phyloP scores from a whole-genome alignment of 1,284 basidiomycete species.

The Ceratobasidium sp. region DNA sequence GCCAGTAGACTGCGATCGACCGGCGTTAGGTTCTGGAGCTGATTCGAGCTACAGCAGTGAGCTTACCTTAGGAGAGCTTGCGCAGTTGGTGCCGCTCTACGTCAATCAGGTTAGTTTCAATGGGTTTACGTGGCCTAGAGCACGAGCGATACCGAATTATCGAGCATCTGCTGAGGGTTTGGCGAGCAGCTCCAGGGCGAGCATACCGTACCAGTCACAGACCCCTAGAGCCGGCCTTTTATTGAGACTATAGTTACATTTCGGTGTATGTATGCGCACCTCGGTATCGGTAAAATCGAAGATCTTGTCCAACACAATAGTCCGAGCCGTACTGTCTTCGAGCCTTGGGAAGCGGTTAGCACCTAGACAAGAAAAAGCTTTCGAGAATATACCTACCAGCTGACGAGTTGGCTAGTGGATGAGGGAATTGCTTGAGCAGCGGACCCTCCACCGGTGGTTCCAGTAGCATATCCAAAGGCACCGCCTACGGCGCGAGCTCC shows the following conservation, averaged over 20 bases:
- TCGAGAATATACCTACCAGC: conserved; percentile 49
- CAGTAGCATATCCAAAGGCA: conserved; percentile 53
- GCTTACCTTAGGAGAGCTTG: conserved; percentile 44
- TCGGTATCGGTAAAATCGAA: conserved; percentile 56
- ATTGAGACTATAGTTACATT: neutral
- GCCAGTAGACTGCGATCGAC: conserved; percentile 28
- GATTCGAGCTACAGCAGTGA: neutral
- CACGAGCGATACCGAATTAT: too few species aligned
- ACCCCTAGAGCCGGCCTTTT: conserved; percentile 46
- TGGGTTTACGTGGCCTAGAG: conserved; percentile 10
- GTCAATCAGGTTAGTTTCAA: neutral
- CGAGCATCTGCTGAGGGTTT: conserved; percentile 57
- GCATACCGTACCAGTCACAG: conserved; percentile 51
- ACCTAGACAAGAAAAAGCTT: neutral
- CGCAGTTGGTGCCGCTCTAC: conserved; percentile 55
- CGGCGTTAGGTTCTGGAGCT: too few species aligned
- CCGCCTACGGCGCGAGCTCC: conserved; percentile 51
- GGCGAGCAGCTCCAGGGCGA: conserved; percentile 56
- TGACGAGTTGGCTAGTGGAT: conserved; percentile 55
- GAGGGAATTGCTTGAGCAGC: conserved; percentile 56
- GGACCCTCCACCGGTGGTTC: conserved; percentile 58
- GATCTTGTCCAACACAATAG: conserved; percentile 57
- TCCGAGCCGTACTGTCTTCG: conserved; percentile 55
- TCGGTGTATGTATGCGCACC: neutral
- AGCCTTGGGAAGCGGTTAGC: conserved; percentile 48